A percentile compares a stretch with the other conserved stretches of the same genome.
phyloP scores from a whole-genome alignment of 805 yeast genomes.

The Kluyveromyces dobzhanskii region DNA sequence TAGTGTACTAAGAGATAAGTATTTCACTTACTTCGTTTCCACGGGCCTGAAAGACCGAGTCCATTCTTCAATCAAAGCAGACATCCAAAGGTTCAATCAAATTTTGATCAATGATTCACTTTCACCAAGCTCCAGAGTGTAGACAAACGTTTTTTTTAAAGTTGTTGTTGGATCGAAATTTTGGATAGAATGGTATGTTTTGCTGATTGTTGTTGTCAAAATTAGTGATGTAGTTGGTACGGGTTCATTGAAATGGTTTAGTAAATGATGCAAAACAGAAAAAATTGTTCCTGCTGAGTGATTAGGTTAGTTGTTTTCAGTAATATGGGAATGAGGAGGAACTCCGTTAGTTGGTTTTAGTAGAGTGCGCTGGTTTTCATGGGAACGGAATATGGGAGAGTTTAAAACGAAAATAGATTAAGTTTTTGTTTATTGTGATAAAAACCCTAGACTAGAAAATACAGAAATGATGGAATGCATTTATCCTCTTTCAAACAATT shows the following conservation, averaged over 20 bases:
- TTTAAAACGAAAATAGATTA: constrained; percentile 16
- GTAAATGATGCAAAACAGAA: too few species aligned
- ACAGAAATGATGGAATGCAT: constrained; percentile 19
- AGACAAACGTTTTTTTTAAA: constrained; percentile 56
- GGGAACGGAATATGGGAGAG: not conserved
- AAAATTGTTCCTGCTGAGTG: too few species aligned
- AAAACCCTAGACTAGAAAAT: constrained; percentile 26
- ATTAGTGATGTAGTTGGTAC: too few species aligned
- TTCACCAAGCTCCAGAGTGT: constrained; percentile 81
- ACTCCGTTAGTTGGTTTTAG: too few species aligned
- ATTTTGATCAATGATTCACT: not conserved
- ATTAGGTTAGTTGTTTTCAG: too few species aligned
- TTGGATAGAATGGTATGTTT: too few species aligned
- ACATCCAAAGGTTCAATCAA: not conserved
- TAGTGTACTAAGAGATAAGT: not conserved
- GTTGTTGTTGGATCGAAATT: too few species aligned
- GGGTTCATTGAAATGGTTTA: too few species aligned
- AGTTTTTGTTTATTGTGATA: constrained; percentile 14
- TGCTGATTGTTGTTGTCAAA: too few species aligned
- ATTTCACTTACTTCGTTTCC: not conserved
- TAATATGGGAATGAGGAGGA: too few species aligned
- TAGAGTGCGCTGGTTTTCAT: too few species aligned
- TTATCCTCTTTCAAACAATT: constrained; percentile 15
- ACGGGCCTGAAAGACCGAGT: not conserved
- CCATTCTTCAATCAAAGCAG: not conserved